A percentile compares a stretch with the other conserved stretches of the same genome.
phyloP scores from a whole-genome alignment of 2,329 filamentous ascomycete species.

The Neofusicoccum laricinum region DNA sequence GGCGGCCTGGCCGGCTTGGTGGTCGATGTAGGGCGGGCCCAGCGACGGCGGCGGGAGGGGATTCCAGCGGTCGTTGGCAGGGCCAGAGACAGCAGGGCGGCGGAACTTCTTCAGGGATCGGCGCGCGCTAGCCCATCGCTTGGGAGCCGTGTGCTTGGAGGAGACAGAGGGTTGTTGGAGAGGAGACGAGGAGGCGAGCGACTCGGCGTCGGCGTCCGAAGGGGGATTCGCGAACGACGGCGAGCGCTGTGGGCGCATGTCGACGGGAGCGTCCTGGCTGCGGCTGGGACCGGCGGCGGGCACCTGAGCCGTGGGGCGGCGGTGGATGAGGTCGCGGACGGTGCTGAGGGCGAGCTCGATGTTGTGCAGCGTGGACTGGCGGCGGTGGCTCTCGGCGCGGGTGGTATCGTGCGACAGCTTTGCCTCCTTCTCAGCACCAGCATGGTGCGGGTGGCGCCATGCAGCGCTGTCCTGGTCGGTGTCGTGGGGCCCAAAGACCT shows the following conservation, averaged over 20 bases:
- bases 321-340: constrained; percentile 15
- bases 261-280: constrained; percentile 5
- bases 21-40: constrained; percentile 12
- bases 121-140: constrained; percentile 16
- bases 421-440: constrained; percentile 10
- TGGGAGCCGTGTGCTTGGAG: constrained; percentile 2
- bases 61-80: constrained; percentile 28
- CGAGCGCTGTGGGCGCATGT: constrained; percentile 12
- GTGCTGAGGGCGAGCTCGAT: constrained; percentile 13
- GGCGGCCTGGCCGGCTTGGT: constrained; percentile 7
- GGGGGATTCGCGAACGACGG: constrained; percentile 5
- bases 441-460: constrained; percentile 13
- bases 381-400: neutral
- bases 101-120: constrained; percentile 18
- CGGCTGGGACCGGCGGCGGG: constrained; percentile 11
- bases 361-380: constrained; percentile 13
- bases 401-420: constrained; percentile 15
- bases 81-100: constrained; percentile 28
- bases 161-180: constrained; percentile 7
- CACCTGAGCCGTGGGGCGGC: neutral
- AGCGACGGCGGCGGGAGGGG: constrained; percentile 23
- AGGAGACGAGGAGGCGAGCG: constrained; percentile 3
- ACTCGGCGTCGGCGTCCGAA: constrained; percentile 11
- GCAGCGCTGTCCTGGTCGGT: neutral
- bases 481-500: constrained; percentile 28